Conservation (phyloP, 2,329 filamentous ascomycete genomes). For the Epichloe gansuensis region DNA sequence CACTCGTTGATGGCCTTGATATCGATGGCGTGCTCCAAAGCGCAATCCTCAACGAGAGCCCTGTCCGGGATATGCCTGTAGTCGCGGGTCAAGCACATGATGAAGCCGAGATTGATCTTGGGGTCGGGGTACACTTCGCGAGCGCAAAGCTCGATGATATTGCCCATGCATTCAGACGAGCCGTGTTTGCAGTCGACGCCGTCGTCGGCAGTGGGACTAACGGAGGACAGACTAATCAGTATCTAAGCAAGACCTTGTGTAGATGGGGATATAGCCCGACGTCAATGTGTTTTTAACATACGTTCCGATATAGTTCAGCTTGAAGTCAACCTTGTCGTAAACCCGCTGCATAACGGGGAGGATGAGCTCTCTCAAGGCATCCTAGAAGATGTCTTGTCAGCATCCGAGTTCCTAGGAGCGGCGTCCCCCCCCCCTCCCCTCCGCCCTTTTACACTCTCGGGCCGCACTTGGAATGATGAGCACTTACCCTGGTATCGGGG, state of each 20-base stretch:
- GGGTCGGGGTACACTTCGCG: slow-evolving; percentile 69
- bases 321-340: slow-evolving; percentile 78
- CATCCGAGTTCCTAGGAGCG: neutral
- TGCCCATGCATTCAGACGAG: slow-evolving; percentile 76
- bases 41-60: slow-evolving; percentile 72
- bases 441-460: neutral
- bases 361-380: slow-evolving; percentile 69
- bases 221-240: no score
- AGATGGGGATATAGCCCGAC: neutral
- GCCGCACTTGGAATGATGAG: neutral
- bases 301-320: slow-evolving; percentile 78
- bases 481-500: slow-evolving; percentile 60
- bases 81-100: slow-evolving; percentile 72
- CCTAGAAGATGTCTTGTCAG: slow-evolving; percentile 22
- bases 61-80: slow-evolving; percentile 68
- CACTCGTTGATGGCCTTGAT: slow-evolving; percentile 73
- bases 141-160: slow-evolving; percentile 90
- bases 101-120: slow-evolving; percentile 82
- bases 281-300: slow-evolving; percentile 25
- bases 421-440: neutral
- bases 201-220: slow-evolving; percentile 58
- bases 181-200: slow-evolving; percentile 85
- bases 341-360: slow-evolving; percentile 77
- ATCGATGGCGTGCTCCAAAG: slow-evolving; percentile 79
- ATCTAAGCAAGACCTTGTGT: no score